These are phyloP conservation scores for Tetradesmus obliquus DNA, from an alignment of 139 green algal species.

Conservation along the genomic window DNA sequence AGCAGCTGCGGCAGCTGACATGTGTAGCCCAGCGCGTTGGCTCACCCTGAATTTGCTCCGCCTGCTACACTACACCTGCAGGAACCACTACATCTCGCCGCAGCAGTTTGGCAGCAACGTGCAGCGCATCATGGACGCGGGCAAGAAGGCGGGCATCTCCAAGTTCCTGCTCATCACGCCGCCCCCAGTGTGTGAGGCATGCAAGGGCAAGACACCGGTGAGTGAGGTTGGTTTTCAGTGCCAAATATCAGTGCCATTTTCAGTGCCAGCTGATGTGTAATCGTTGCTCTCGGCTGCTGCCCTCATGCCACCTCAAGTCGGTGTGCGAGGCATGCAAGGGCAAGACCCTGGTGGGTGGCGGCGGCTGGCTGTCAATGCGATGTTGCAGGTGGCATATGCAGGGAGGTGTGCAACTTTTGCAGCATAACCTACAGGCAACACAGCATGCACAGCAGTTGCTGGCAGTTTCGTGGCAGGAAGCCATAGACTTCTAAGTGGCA, in stretches of 20 bases:
- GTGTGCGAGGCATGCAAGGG: slow-evolving; percentile 38
- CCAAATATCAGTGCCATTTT: not conserved
- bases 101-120: slow-evolving; percentile 44
- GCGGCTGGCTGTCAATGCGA: not conserved
- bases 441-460: not conserved
- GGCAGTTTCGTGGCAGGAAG: too few species aligned
- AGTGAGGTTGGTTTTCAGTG: not conserved
- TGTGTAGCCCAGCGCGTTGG: too few species aligned
- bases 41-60: too few species aligned
- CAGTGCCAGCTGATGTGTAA: not conserved
- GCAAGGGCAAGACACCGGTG: slow-evolving; percentile 23
- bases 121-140: slow-evolving; percentile 11
- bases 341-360: not conserved
- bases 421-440: not conserved
- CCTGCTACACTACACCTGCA: not conserved
- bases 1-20: too few species aligned
- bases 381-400: too few species aligned
- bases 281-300: too few species aligned
- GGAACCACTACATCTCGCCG: slow-evolving; percentile 40
- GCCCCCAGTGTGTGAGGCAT: slow-evolving; percentile 38
- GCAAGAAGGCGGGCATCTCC: not conserved
- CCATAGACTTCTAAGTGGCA: too few species aligned
- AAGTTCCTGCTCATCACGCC: slow-evolving; percentile 45
- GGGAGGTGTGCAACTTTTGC: too few species aligned
- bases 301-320: slow-evolving; percentile 36